Evolutionary conservation across 202 grass and related monocot species (phyloP).

Genomic region (Zizania palustris): DNA sequence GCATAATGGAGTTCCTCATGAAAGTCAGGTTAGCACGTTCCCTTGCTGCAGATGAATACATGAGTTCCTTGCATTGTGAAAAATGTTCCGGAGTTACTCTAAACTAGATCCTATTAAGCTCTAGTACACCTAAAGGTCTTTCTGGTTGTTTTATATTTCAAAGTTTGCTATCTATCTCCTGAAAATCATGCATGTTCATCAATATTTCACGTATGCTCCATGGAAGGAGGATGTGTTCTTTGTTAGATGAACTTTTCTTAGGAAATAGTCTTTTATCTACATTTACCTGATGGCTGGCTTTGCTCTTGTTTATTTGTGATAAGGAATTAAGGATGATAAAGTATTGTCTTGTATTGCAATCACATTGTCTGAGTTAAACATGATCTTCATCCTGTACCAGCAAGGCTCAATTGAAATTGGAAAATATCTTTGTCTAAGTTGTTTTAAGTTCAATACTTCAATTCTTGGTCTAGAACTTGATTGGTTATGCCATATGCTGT

Average conservation of each 20-base stretch:
- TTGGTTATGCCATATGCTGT: constrained; percentile 10
- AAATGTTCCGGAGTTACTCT: background rate
- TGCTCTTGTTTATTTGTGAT: background rate
- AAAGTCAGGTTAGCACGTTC: constrained; percentile 68
- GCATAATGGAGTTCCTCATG: constrained; percentile 67
- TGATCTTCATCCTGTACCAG: background rate
- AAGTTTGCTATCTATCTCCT: background rate
- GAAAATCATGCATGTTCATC: background rate
- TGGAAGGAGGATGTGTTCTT: constrained; percentile 10
- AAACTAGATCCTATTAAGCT: constrained; percentile 14
- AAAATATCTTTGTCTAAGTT: background rate
- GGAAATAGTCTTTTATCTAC: background rate
- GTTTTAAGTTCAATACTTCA: background rate
- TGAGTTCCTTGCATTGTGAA: constrained; percentile 22
- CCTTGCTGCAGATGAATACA: constrained; percentile 21
- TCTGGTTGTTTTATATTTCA: constrained; percentile 19
- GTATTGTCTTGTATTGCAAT: background rate
- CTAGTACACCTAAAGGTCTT: background rate
- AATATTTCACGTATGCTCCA: background rate
- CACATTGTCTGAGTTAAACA: constrained; percentile 18
- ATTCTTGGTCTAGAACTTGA: background rate
- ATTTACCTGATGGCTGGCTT: background rate
- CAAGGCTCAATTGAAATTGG: background rate
- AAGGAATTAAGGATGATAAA: constrained; percentile 19
- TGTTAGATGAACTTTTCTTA: background rate